phyloP scores from a whole-genome alignment of 306 rosid species.

The Vigna nakashimae region DNA sequence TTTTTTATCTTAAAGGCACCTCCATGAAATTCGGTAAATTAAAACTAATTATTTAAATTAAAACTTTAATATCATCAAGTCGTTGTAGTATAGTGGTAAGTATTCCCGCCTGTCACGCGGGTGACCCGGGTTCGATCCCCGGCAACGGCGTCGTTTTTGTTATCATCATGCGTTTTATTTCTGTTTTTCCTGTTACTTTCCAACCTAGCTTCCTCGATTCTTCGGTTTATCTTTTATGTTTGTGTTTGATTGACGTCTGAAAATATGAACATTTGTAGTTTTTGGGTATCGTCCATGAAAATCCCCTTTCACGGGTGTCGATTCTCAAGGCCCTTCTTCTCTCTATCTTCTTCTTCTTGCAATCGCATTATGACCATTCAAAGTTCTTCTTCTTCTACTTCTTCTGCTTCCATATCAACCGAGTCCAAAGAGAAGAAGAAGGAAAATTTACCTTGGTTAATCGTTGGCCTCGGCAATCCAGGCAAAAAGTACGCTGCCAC shows the following conservation, averaged over 20 bases:
- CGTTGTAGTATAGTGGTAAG: not conserved
- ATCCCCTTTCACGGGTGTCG: constrained; percentile 43
- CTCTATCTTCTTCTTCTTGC: constrained; percentile 33
- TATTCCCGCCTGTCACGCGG: not conserved
- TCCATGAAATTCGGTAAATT: too few species aligned
- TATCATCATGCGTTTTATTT: not conserved
- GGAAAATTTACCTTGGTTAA: constrained; percentile 64
- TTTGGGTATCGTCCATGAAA: constrained; percentile 50
- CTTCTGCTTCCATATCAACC: constrained; percentile 28
- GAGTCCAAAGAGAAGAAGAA: constrained; percentile 48
- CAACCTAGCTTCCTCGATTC: not conserved
- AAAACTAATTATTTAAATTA: too few species aligned
- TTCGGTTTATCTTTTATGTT: constrained; percentile 9
- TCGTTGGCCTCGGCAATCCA: constrained; percentile 90
- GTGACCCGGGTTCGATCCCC: constrained; percentile 45
- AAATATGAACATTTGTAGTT: constrained; percentile 54
- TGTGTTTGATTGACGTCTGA: not conserved
- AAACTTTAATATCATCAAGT: too few species aligned
- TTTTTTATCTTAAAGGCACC: too few species aligned
- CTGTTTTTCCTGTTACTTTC: not conserved
- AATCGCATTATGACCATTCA: constrained; percentile 22
- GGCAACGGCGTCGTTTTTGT: constrained; percentile 51
- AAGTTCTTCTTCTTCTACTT: constrained; percentile 23
- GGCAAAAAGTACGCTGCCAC: constrained; percentile 67
- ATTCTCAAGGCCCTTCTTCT: constrained; percentile 39